phyloP scores from a whole-genome alignment of 495 filamentous ascomycete genomes.

The Parmelia sp. region DNA sequence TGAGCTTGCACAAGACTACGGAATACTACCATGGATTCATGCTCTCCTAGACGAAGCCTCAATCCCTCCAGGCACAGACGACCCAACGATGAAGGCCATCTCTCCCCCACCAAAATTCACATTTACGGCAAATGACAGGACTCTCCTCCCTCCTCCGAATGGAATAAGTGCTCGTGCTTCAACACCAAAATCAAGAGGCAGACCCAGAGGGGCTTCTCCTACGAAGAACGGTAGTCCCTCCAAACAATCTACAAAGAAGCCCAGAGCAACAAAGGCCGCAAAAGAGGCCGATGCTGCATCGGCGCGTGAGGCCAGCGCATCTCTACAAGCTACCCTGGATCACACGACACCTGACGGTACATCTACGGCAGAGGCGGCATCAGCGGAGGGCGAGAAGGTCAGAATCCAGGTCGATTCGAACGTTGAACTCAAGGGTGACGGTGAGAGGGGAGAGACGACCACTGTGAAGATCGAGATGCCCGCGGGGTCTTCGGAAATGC shows the following conservation, averaged over 20 bases:
- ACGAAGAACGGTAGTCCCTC: constrained; percentile 43
- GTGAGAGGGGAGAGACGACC: constrained; percentile 46
- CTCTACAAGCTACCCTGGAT: constrained; percentile 45
- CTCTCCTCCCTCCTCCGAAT: constrained; percentile 31
- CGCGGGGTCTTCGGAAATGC: constrained; percentile 57
- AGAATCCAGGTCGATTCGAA: constrained; percentile 61
- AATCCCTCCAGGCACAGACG: constrained; percentile 47
- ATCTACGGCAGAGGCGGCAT: constrained; percentile 32
- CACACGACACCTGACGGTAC: constrained; percentile 33
- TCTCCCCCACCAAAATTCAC: constrained; percentile 62
- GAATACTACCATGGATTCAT: constrained; percentile 78
- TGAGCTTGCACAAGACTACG: constrained; percentile 73
- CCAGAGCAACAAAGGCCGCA: constrained; percentile 53
- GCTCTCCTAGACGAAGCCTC: constrained; percentile 80
- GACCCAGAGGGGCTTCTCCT: constrained; percentile 54
- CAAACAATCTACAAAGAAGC: constrained; percentile 61
- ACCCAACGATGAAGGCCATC: constrained; percentile 55
- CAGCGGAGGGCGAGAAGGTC: constrained; percentile 47
- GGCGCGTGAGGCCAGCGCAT: constrained; percentile 44
- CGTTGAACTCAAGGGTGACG: constrained; percentile 48
- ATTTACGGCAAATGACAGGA: constrained; percentile 33
- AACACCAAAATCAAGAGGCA: constrained; percentile 34
- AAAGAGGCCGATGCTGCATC: constrained; percentile 45
- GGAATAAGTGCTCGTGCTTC: constrained; percentile 33
- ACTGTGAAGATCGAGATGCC: constrained; percentile 76